Evolutionary conservation across 352 stramenopile genomes (phyloP).

Genomic region (Globisporangium apiculatum): DNA sequence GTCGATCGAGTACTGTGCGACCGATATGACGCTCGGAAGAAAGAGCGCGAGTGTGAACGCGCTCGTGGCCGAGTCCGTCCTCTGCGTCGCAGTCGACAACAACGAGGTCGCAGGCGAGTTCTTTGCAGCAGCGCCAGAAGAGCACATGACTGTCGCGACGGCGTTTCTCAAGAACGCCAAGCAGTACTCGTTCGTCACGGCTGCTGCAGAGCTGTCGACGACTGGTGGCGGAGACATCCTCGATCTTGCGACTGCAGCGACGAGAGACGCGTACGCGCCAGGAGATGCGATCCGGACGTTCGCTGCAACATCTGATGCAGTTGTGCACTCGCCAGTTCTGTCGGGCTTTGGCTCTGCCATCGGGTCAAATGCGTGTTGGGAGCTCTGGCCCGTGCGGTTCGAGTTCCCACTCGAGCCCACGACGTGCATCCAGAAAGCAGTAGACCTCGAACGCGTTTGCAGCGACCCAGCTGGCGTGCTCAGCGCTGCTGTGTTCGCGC

Average conservation of each 20-base stretch:
- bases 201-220: not conserved
- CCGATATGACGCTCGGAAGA: constrained; percentile 23
- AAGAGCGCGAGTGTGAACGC: constrained; percentile 18
- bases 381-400: constrained; percentile 21
- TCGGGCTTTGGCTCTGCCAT: constrained; percentile 11
- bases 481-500: constrained; percentile 10
- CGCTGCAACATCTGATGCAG: constrained; percentile 1
- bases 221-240: not conserved
- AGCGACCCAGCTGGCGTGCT: constrained; percentile 5
- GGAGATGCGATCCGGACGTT: constrained; percentile 33
- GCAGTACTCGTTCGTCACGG: constrained; percentile 17
- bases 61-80: constrained; percentile 34
- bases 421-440: constrained; percentile 9
- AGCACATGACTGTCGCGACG: constrained; percentile 22
- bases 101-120: constrained; percentile 36
- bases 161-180: constrained; percentile 39
- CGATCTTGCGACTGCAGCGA: not conserved
- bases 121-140: constrained; percentile 17
- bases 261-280: constrained; percentile 12
- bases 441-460: constrained; percentile 14
- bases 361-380: constrained; percentile 23
- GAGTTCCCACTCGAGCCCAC: constrained; percentile 4
- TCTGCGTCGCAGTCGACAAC: constrained; percentile 45
- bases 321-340: constrained; percentile 15
- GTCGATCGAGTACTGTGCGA: constrained; percentile 37